A percentile compares a stretch with the other conserved stretches of the same genome.
Evolutionary conservation across 2,329 filamentous ascomycete species (phyloP).

Genomic region (Coccinonectria pachysandricola): DNA sequence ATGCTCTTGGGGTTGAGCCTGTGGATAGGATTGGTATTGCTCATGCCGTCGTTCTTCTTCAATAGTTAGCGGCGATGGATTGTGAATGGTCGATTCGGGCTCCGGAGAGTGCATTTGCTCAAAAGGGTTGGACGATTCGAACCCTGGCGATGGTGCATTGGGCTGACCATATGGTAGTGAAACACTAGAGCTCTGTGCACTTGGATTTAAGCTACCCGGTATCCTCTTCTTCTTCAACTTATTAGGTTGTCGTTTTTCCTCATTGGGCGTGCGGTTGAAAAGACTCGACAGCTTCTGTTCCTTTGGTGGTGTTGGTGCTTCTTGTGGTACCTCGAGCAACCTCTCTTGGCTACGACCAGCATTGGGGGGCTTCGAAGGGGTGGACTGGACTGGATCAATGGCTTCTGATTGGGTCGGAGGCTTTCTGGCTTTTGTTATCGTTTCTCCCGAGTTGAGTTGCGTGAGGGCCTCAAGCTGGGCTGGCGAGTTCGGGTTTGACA

Average conservation of each 20-base stretch:
- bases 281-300: slow-evolving; percentile 60
- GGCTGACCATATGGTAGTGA: slow-evolving; percentile 48
- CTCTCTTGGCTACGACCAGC: slow-evolving; percentile 40
- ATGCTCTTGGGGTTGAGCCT: slow-evolving; percentile 1
- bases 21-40: slow-evolving; percentile 4
- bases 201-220: slow-evolving; percentile 67
- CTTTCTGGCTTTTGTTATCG: slow-evolving; percentile 21
- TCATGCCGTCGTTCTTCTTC: slow-evolving; percentile 13
- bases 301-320: slow-evolving; percentile 44
- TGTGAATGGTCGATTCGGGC: slow-evolving; percentile 9
- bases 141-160: slow-evolving; percentile 34
- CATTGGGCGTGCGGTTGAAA: slow-evolving; percentile 58
- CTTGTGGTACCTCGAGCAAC: slow-evolving; percentile 32
- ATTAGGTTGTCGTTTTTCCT: slow-evolving; percentile 66
- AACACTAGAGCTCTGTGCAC: slow-evolving; percentile 80
- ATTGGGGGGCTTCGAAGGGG: slow-evolving; percentile 19
- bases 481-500: slow-evolving; percentile 21
- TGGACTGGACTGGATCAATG: slow-evolving; percentile 16
- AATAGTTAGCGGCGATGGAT: slow-evolving; percentile 10
- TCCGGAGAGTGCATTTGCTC: slow-evolving; percentile 24
- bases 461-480: slow-evolving; percentile 29
- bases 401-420: too few relatives aligned
- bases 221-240: slow-evolving; percentile 83
- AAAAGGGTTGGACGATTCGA: slow-evolving; percentile 36
- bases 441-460: slow-evolving; percentile 19